Conservation (phyloP, 192 early-diverging fungal species). For the Coemansia sp. region DNA sequence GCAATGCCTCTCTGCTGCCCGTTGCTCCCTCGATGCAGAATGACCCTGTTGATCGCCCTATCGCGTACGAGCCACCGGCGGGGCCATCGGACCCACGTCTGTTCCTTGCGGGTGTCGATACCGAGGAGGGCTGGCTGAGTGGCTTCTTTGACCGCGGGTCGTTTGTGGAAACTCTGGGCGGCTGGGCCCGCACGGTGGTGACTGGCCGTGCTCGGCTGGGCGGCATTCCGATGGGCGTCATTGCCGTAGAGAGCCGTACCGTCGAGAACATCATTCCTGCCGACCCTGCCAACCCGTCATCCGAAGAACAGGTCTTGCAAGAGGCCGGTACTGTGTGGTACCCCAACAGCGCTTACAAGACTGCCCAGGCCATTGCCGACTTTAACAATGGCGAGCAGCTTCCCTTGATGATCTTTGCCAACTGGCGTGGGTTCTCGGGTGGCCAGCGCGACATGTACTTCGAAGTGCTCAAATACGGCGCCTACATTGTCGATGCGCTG, state of each 20-base stretch:
- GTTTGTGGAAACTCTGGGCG: conserved; percentile 92
- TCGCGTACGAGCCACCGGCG: conserved; percentile 80
- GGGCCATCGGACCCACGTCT: conserved; percentile 87
- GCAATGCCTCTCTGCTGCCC: conserved; percentile 63
- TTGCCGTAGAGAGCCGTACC: conserved; percentile 93
- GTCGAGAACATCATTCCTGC: conserved; percentile 90
- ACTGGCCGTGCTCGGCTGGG: conserved; percentile 92
- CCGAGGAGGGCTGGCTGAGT: conserved; percentile 63
- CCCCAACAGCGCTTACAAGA: conserved; percentile 99
- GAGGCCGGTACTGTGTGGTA: conserved; percentile 98
- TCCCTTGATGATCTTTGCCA: conserved; percentile 98
- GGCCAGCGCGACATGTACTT: conserved; percentile 99
- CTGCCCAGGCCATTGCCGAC: conserved; percentile 97
- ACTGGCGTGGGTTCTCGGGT: conserved; percentile 99
- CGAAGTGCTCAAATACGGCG: conserved; percentile 95
- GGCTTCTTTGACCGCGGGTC: conserved; percentile 99
- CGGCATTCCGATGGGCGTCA: conserved; percentile 95
- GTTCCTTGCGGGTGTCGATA: conserved; percentile 80
- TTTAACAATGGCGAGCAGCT: conserved; percentile 98
- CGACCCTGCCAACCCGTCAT: conserved; percentile 90
- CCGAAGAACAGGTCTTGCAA: conserved; percentile 80
- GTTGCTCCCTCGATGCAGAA: conserved; percentile 53
- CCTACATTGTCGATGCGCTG: conserved; percentile 96
- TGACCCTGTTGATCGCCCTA: conserved; percentile 79
- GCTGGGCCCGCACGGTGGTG: conserved; percentile 96